Evolutionary conservation across 2,329 filamentous ascomycete genomes (phyloP), one percentile per base, ranked within the genome.

Genomic region (Juglanconis juglandina): DNA sequence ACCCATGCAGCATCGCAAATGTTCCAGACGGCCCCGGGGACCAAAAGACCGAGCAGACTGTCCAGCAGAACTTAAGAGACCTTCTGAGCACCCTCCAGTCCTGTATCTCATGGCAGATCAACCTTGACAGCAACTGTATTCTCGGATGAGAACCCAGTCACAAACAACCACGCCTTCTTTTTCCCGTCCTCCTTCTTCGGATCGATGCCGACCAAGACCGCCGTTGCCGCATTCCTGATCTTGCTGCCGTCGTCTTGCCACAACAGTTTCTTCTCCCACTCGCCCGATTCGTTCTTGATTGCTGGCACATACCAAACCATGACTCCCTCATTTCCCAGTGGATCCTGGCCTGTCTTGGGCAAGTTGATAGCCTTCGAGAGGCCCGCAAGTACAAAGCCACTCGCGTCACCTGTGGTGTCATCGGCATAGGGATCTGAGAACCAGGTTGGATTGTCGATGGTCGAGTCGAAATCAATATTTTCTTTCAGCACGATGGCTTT

Each of bases 391-490:
- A 87, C 68, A 17, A 81, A 82, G 0, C 84, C 84, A 58, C 83
- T 86, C 14, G 77, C 77, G 60, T 86, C 80, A 24, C 72, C 71
- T 8, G 34, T 46, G 0, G 66, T 70, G 0, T 64, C 62, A 0
- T 72, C 74, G 1, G 76, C 72, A 49, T 80, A 86, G 0, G 81
- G 78, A 55, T 88, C 85, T 0, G 68, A 59, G 66, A 83, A 88
- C 69, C 81, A 87, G 65, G 69, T 79, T 0, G 85, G 84, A 62
- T 88, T 88, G 65, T 88, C 85, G 11, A 82, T 71, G 3, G 74
- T 66, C 1, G 74, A 73, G 41, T 81, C 77, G 3, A 84, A 62
- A 1, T 72, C 62, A 14, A 86, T 63, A 0, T 70, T 68, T 3
- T 82, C 77, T 8, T 70, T 64, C 5, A 86, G 58, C 1, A 70